Evolutionary conservation across 1,139 yeast genomes (phyloP).

Genomic region (Geotrichum restrictum): DNA sequence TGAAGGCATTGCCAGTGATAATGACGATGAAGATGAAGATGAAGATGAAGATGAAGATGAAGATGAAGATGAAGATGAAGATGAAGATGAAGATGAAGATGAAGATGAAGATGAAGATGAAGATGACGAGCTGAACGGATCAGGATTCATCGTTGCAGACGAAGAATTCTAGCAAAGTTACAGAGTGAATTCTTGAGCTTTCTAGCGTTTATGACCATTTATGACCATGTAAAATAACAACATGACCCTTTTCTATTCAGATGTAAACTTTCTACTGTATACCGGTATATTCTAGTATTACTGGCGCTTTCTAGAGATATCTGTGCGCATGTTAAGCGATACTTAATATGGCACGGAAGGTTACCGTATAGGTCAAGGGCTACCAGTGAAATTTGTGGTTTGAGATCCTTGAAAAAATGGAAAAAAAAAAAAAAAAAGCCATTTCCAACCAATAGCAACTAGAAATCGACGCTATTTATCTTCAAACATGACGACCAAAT

Average conservation of each 20-base stretch:
- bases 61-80: too few species aligned
- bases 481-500: not conserved
- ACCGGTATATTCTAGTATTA: too few species aligned
- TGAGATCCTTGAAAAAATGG: not conserved
- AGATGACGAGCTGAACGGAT: slow-evolving; percentile 23
- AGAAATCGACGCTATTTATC: not conserved
- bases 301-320: too few species aligned
- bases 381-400: too few species aligned
- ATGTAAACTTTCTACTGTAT: too few species aligned
- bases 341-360: not conserved
- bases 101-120: slow-evolving; percentile 19
- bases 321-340: too few species aligned
- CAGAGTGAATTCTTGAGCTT: too few species aligned
- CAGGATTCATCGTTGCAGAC: slow-evolving; percentile 23
- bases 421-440: not conserved
- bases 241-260: too few species aligned
- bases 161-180: slow-evolving; percentile 12
- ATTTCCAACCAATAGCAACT: too few species aligned
- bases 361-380: not conserved
- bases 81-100: slow-evolving; percentile 23
- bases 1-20: slow-evolving; percentile 23
- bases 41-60: slow-evolving; percentile 14
- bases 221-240: too few species aligned
- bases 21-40: slow-evolving; percentile 21
- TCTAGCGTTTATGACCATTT: too few species aligned